Conservation (phyloP, 2,329 filamentous ascomycete species). For the Penicillium sumatraense region DNA sequence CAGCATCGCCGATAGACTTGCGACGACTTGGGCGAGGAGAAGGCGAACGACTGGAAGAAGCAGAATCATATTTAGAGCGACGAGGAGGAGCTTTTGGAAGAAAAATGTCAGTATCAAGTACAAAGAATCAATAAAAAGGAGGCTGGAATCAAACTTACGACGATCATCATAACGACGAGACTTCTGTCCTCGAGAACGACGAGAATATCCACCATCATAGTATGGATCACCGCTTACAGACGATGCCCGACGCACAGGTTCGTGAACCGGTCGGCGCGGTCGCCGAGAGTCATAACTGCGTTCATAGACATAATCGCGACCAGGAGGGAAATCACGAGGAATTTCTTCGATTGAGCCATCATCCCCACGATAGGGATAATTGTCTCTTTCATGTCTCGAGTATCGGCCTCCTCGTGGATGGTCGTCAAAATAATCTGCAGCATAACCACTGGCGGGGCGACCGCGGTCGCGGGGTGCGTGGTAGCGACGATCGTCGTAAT, state of each 20-base stretch:
- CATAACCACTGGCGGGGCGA: constrained; percentile 30
- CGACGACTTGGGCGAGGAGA: constrained; percentile 45
- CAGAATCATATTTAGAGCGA: constrained; percentile 35
- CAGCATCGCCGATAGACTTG: constrained; percentile 54
- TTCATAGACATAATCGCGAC: constrained; percentile 51
- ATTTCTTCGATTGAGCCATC: constrained; percentile 79
- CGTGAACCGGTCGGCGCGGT: constrained; percentile 33
- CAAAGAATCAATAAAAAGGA: not conserved
- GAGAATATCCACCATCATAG: constrained; percentile 39
- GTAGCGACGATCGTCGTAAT: constrained; percentile 41
- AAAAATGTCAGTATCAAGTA: not conserved
- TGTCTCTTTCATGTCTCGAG: constrained; percentile 21
- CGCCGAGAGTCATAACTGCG: constrained; percentile 23
- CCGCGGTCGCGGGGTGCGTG: constrained; percentile 36
- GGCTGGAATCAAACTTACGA: constrained; percentile 32
- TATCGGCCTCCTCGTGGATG: constrained; percentile 20
- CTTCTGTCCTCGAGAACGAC: constrained; percentile 43
- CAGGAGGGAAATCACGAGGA: constrained; percentile 80
- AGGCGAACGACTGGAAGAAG: constrained; percentile 47
- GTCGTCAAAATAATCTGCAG: constrained; percentile 35
- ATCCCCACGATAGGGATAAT: constrained; percentile 64
- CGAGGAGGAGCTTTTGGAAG: constrained; percentile 23
- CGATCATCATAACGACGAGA: constrained; percentile 52
- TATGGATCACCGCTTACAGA: constrained; percentile 40
- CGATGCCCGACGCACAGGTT: constrained; percentile 42